A percentile compares a stretch with the other conserved stretches of the same genome.
phyloP scores from a whole-genome alignment of 345 rosid species.

The Salix caprea region DNA sequence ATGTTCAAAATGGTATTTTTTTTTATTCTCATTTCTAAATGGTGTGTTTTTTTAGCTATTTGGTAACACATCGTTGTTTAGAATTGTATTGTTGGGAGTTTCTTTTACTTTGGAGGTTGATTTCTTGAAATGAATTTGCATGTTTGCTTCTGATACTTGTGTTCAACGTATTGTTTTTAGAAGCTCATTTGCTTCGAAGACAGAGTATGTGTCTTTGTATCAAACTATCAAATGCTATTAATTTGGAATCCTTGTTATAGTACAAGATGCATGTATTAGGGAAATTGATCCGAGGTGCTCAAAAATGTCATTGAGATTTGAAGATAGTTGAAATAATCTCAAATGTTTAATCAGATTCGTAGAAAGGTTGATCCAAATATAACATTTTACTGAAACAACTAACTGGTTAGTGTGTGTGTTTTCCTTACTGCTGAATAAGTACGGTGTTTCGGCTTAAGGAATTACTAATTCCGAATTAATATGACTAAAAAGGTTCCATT shows the following conservation, averaged over 20 bases:
- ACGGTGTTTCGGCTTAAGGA: background rate
- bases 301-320: background rate
- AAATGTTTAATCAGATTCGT: background rate
- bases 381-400: background rate
- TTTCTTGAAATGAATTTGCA: background rate
- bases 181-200: background rate
- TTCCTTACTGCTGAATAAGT: background rate
- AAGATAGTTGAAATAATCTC: background rate
- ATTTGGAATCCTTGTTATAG: background rate
- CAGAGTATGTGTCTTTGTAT: too few species aligned
- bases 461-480: background rate
- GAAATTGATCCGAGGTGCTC: background rate
- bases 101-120: background rate
- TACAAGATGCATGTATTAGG: background rate
- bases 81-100: background rate
- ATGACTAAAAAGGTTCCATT: background rate
- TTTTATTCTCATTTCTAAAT: slow-evolving; percentile 14
- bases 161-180: background rate
- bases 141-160: background rate
- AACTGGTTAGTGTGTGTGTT: background rate
- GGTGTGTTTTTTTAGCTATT: background rate
- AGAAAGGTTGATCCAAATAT: background rate
- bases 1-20: slow-evolving; percentile 66
- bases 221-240: background rate
- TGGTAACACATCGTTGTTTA: background rate